Percentiles rank a stretch among this genome's conserved stretches.
phyloP scores from a whole-genome alignment of 2,329 filamentous ascomycete genomes.

The Penicillium sclerotigenum region DNA sequence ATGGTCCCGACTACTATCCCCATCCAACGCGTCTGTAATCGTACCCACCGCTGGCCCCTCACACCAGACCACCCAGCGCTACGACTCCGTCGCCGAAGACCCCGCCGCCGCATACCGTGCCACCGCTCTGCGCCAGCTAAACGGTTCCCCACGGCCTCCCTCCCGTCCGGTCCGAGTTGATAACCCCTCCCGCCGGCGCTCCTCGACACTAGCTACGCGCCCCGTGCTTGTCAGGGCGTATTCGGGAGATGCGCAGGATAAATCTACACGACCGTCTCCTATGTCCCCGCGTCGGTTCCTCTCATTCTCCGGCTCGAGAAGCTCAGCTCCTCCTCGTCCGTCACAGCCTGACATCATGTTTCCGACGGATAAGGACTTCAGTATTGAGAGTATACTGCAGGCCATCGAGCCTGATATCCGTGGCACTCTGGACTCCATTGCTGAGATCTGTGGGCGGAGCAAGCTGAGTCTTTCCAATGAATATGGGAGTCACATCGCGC shows the following conservation, averaged over 20 bases:
- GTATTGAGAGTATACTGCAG: conserved; percentile 54
- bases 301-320: conserved; percentile 24
- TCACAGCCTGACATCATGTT: conserved; percentile 30
- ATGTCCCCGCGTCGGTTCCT: conserved; percentile 36
- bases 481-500: conserved; percentile 60
- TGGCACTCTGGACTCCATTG: conserved; percentile 58
- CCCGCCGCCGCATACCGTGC: conserved; percentile 29
- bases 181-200: conserved; percentile 22
- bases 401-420: conserved; percentile 59
- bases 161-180: conserved; percentile 28
- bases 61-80: conserved; percentile 23
- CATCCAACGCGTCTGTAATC: conserved; percentile 24
- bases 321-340: conserved; percentile 19
- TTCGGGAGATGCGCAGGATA: conserved; percentile 37
- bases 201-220: conserved; percentile 37
- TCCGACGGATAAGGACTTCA: conserved; percentile 53
- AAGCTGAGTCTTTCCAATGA: conserved; percentile 61
- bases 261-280: conserved; percentile 24
- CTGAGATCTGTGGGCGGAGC: conserved; percentile 61
- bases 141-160: conserved; percentile 26
- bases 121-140: conserved; percentile 34
- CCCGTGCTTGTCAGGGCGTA: conserved; percentile 46
- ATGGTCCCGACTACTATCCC: conserved; percentile 30
- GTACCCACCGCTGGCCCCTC: conserved; percentile 20
- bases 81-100: conserved; percentile 22